phyloP scores from a whole-genome alignment of 2,329 filamentous ascomycete genomes.

The Periconia sp. region DNA sequence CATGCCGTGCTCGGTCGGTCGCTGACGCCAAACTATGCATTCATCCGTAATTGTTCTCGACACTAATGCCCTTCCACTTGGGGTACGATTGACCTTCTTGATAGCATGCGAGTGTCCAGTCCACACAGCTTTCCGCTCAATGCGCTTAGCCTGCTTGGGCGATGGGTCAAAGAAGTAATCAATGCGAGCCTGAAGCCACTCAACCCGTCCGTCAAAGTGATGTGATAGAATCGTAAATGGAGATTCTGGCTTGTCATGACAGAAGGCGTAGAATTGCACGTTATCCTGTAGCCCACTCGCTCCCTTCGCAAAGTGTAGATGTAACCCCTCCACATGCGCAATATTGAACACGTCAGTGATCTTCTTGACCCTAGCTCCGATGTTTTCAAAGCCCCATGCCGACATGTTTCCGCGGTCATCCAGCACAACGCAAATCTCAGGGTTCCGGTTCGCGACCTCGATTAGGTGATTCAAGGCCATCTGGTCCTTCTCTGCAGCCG shows the following conservation, averaged over 20 bases:
- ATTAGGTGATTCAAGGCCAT: constrained; percentile 83
- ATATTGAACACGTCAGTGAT: constrained; percentile 82
- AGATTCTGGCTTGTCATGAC: constrained; percentile 65
- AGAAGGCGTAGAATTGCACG: constrained; percentile 76
- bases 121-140: constrained; percentile 72
- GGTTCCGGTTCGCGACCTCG: constrained; percentile 80
- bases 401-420: constrained; percentile 87
- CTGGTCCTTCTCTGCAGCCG: constrained; percentile 66
- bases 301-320: constrained; percentile 45
- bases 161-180: constrained; percentile 81
- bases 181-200: constrained; percentile 79
- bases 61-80: constrained; percentile 78
- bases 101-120: constrained; percentile 83
- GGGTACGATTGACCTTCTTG: constrained; percentile 85
- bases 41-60: constrained; percentile 81
- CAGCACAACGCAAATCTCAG: constrained; percentile 85
- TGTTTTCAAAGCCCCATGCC: constrained; percentile 89
- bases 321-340: constrained; percentile 72
- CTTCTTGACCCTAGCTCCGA: constrained; percentile 72
- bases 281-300: constrained; percentile 56
- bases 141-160: constrained; percentile 61
- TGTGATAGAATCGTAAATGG: constrained; percentile 78
- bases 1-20: constrained; percentile 55
- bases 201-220: constrained; percentile 82
- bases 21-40: constrained; percentile 82